A percentile compares a stretch with the other conserved stretches of the same genome.
phyloP scores from a whole-genome alignment of 2,329 filamentous ascomycete genomes.

The Dothidotthia symphoricarpi region DNA sequence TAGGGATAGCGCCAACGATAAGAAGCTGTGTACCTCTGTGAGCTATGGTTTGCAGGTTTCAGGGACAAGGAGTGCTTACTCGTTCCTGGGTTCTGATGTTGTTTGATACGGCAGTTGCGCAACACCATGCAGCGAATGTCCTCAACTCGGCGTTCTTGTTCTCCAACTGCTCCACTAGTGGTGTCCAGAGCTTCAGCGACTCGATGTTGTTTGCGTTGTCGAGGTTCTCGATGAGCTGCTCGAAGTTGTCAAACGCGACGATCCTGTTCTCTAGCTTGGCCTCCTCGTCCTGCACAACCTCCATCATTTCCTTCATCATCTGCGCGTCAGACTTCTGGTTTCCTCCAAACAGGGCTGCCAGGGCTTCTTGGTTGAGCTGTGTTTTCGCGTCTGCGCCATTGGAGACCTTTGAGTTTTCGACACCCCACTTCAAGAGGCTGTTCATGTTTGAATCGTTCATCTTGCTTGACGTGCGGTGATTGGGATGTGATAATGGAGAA shows the following conservation, averaged over 20 bases:
- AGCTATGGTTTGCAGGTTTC: conserved; percentile 5
- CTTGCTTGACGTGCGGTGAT: conserved; percentile 11
- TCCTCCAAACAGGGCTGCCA: conserved; percentile 75
- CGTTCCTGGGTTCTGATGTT: conserved; percentile 82
- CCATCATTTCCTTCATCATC: conserved; percentile 83
- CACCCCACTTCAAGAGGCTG: conserved; percentile 76
- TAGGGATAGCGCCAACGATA: conserved; percentile 64
- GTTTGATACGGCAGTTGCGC: conserved; percentile 94
- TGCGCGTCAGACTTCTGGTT: conserved; percentile 69
- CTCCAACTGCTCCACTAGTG: conserved; percentile 68
- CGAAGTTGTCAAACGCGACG: conserved; percentile 30
- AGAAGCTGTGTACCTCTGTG: conserved; percentile 46
- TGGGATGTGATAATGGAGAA: too few relatives aligned
- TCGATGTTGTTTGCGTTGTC: conserved; percentile 97
- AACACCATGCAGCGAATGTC: conserved; percentile 88
- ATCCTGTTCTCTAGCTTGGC: conserved; percentile 15
- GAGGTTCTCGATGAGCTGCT: conserved; percentile 45
- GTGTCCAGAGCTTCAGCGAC: conserved; percentile 75
- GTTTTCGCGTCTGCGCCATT: conserved; percentile 29
- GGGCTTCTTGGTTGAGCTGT: conserved; percentile 64
- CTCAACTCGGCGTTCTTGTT: conserved; percentile 70
- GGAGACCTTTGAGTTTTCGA: conserved; percentile 59
- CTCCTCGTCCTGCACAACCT: conserved; percentile 61
- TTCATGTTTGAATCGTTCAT: conserved; percentile 66
- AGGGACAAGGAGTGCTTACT: conserved; percentile 37